Conservation (phyloP, 75 land plant genomes). For the Azolla pinnata region DNA sequence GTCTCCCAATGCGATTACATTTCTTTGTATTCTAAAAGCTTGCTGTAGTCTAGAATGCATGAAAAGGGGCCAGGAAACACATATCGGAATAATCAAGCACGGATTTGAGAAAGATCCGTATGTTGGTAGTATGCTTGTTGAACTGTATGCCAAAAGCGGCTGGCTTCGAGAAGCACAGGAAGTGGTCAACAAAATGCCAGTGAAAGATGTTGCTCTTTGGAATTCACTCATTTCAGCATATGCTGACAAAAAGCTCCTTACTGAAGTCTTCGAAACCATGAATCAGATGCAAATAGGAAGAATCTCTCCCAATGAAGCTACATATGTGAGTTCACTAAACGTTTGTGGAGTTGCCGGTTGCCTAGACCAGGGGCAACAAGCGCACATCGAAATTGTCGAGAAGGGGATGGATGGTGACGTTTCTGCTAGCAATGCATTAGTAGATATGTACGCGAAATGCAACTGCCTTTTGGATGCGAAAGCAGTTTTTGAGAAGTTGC, state of each 20-base stretch:
- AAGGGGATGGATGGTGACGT: slow-evolving; percentile 20
- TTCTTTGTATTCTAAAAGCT: slow-evolving; percentile 3
- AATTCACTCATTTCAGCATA: slow-evolving; percentile 35
- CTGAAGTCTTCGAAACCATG: slow-evolving; percentile 17
- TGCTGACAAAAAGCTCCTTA: slow-evolving; percentile 8
- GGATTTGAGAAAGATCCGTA: slow-evolving; percentile 17
- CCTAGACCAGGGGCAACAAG: slow-evolving; percentile 17
- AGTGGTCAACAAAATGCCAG: slow-evolving; percentile 24
- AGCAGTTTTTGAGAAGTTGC: slow-evolving; percentile 25
- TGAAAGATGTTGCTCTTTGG: slow-evolving; percentile 34
- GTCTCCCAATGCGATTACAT: background rate
- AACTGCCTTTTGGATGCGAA: slow-evolving; percentile 12
- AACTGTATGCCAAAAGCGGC: slow-evolving; percentile 36
- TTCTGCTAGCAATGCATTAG: slow-evolving; percentile 23
- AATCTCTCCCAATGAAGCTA: slow-evolving; percentile 18
- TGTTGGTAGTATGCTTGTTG: slow-evolving; percentile 31
- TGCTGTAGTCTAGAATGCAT: background rate
- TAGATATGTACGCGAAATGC: slow-evolving; percentile 27
- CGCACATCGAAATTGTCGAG: slow-evolving; percentile 25
- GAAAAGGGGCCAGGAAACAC: slow-evolving; percentile 17
- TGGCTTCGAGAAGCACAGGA: slow-evolving; percentile 16
- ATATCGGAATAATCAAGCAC: slow-evolving; percentile 8
- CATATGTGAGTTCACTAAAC: slow-evolving; percentile 16
- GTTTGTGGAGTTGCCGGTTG: slow-evolving; percentile 14
- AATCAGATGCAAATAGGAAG: slow-evolving; percentile 14